These are phyloP conservation scores for Darksidea phi DNA, from an alignment of 495 filamentous ascomycete genomes.

Conservation along the genomic window DNA sequence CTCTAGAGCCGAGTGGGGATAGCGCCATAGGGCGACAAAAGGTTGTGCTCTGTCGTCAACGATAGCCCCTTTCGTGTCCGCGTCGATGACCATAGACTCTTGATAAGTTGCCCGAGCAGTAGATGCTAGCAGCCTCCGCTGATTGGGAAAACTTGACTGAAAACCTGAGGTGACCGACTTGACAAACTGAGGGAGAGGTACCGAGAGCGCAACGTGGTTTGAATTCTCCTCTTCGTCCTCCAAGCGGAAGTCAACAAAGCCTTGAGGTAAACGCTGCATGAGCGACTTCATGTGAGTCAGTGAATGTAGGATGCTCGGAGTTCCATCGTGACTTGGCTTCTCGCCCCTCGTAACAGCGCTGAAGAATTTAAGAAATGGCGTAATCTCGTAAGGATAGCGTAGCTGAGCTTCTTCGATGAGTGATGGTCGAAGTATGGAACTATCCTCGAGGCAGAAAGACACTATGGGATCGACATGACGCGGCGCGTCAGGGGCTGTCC, in stretches of 20 bases:
- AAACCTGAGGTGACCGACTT: not conserved
- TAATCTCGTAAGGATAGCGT: constrained; percentile 82
- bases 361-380: constrained; percentile 72
- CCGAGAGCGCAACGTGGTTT: constrained; percentile 59
- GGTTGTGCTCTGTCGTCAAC: constrained; percentile 56
- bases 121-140: constrained; percentile 3
- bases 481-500: constrained; percentile 4
- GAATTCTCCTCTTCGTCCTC: constrained; percentile 81
- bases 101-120: not conserved
- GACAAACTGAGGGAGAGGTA: constrained; percentile 54
- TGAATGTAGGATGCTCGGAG: constrained; percentile 53
- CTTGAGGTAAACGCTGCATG: constrained; percentile 65
- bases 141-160: not conserved
- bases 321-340: constrained; percentile 45
- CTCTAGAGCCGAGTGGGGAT: constrained; percentile 72
- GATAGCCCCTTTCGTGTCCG: constrained; percentile 27
- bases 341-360: constrained; percentile 53
- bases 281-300: constrained; percentile 64
- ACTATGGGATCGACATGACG: constrained; percentile 24
- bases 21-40: constrained; percentile 66
- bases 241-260: constrained; percentile 68
- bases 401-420: constrained; percentile 63
- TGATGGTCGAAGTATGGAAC: constrained; percentile 54
- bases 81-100: constrained; percentile 24
- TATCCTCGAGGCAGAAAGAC: constrained; percentile 46